phyloP scores from a whole-genome alignment of 768 basidiomycete genomes.

The Boletus huronensis region DNA sequence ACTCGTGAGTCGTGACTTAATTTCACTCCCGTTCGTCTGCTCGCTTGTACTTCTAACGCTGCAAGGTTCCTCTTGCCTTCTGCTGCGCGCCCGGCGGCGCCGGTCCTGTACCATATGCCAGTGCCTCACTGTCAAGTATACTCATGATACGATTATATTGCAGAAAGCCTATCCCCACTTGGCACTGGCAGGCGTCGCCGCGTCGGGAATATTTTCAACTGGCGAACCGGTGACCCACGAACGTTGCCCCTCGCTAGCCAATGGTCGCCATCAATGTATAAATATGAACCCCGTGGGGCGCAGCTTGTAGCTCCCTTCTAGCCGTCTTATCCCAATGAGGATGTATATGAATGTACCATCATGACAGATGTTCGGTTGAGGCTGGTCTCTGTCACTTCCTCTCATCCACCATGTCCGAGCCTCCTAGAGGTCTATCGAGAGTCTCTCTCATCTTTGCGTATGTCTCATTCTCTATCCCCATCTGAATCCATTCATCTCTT shows the following conservation, averaged over 20 bases:
- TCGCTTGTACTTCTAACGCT: neutral
- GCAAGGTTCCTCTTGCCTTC: neutral
- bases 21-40: neutral
- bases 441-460: conserved; percentile 87
- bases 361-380: neutral
- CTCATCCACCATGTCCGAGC: conserved; percentile 18
- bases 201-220: neutral
- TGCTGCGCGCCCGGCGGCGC: neutral
- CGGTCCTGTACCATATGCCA: neutral
- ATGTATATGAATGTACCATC: conserved; percentile 11
- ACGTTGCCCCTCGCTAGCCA: conserved; percentile 19
- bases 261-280: neutral
- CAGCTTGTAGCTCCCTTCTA: neutral
- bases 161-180: neutral
- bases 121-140: neutral
- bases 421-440: conserved; percentile 35
- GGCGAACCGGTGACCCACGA: conserved; percentile 12
- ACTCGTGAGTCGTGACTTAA: neutral
- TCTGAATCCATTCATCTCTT: neutral
- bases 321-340: neutral
- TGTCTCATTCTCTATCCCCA: conserved; percentile 23
- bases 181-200: neutral
- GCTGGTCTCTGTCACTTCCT: neutral
- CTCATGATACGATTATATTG: neutral
- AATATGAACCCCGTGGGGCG: neutral